A percentile compares a stretch with the other conserved stretches of the same genome.
Conservation (phyloP, 2,329 filamentous ascomycete species). For the Xylariaceae sp. region DNA sequence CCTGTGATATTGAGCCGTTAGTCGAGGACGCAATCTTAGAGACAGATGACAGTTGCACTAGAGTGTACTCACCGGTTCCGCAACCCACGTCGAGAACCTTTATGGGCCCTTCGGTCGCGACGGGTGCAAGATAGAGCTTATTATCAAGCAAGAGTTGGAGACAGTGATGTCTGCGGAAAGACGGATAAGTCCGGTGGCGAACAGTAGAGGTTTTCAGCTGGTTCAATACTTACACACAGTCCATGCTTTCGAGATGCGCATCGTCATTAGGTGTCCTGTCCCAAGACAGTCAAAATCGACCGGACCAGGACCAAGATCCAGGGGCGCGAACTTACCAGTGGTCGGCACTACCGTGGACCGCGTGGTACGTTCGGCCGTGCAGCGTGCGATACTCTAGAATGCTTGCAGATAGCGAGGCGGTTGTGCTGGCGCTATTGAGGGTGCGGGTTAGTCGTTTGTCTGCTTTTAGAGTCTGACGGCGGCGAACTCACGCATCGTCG, state of each 20-base stretch:
- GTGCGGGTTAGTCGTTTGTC: background rate
- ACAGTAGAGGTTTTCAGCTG: background rate
- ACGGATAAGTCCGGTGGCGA: background rate
- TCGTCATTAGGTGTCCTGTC: constrained; percentile 20
- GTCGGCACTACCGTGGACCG: constrained; percentile 27
- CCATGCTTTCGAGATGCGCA: constrained; percentile 19
- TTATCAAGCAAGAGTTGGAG: constrained; percentile 29
- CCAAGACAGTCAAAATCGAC: background rate
- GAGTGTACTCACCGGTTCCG: constrained; percentile 30
- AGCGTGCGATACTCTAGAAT: constrained; percentile 31
- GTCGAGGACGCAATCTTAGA: background rate
- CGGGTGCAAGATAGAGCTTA: constrained; percentile 33
- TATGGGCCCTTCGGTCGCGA: constrained; percentile 28
- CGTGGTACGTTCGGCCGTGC: constrained; percentile 30
- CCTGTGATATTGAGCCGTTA: constrained; percentile 13
- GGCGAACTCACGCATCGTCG: constrained; percentile 25
- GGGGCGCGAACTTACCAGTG: constrained; percentile 25
- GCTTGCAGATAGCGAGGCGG: constrained; percentile 29
- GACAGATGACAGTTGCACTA: no score
- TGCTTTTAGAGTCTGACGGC: background rate
- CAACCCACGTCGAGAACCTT: constrained; percentile 36
- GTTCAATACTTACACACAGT: constrained; percentile 14
- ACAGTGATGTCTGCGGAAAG: constrained; percentile 26
- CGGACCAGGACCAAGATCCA: constrained; percentile 2
- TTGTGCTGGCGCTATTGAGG: constrained; percentile 22